phyloP scores from a whole-genome alignment of 169 alveolate species.

The Eimeria tenella region DNA sequence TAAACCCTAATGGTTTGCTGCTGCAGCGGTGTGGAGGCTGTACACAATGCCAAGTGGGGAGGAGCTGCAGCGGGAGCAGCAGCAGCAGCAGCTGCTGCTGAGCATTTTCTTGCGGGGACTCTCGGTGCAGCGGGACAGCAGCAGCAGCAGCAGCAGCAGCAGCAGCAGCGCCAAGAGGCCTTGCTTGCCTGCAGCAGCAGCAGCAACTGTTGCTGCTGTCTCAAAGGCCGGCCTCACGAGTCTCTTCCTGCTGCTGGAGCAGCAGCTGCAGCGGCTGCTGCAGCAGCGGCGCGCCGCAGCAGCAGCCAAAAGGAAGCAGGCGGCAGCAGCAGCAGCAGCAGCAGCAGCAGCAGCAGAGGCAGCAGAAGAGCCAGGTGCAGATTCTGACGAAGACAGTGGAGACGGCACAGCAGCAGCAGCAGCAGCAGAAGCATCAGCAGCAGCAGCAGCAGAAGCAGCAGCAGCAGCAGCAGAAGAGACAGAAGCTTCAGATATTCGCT shows the following conservation, averaged over 20 bases:
- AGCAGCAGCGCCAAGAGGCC: background rate
- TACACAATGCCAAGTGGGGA: background rate
- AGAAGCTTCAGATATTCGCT: background rate
- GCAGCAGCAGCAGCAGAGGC: background rate
- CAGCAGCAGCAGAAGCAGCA: background rate
- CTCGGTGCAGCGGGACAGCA: too few relatives aligned
- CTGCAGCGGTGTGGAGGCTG: slow-evolving; percentile 5
- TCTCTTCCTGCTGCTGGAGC: background rate
- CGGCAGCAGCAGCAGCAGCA: background rate
- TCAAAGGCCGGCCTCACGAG: background rate
- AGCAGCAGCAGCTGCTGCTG: slow-evolving; percentile 8
- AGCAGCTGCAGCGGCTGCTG: background rate
- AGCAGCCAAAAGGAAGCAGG: background rate
- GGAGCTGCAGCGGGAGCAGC: background rate
- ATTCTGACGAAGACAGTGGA: background rate
- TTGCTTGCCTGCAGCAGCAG: slow-evolving; percentile 1
- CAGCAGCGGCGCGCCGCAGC: background rate
- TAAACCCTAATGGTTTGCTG: background rate
- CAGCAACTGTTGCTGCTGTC: background rate
- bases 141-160: slow-evolving; percentile 5
- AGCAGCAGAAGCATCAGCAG: background rate
- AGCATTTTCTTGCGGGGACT: too few relatives aligned
- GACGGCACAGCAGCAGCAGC: background rate
- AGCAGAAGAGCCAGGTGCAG: background rate
- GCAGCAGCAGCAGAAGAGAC: background rate